Percentiles rank a stretch among this genome's conserved stretches.
Conservation (phyloP, 2,329 filamentous ascomycete genomes). For the Ophiocordyceps polyrhachis-furcata region DNA sequence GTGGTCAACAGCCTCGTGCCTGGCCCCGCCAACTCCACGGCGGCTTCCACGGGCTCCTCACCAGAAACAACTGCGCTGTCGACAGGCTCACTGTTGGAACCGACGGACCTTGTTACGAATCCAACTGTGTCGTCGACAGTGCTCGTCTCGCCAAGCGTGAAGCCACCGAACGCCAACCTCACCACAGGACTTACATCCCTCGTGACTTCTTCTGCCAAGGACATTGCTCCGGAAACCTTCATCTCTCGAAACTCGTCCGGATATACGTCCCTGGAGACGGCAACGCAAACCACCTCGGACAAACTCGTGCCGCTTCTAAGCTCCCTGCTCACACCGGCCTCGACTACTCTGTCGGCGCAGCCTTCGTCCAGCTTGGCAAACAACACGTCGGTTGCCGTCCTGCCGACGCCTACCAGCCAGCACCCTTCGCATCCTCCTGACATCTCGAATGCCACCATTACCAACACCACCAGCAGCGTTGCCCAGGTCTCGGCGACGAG, state of each 20-base stretch:
- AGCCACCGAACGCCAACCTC: neutral
- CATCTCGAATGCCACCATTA: constrained; percentile 1
- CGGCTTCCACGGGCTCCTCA: neutral
- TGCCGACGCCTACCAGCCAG: neutral
- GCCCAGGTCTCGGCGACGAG: constrained; percentile 3
- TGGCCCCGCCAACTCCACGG: constrained; percentile 2
- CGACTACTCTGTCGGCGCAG: neutral
- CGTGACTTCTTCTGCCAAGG: neutral
- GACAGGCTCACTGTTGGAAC: neutral
- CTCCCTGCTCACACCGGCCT: neutral
- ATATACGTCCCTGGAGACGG: neutral
- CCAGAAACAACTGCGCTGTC: neutral
- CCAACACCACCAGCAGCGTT: neutral
- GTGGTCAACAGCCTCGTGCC: constrained; percentile 6
- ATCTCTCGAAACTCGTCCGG: neutral
- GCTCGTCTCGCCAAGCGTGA: neutral
- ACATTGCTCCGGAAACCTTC: neutral
- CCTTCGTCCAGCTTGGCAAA: neutral
- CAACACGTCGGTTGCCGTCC: neutral
- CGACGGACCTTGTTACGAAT: neutral
- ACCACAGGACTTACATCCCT: neutral
- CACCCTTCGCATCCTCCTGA: constrained; percentile 1
- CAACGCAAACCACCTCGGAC: neutral
- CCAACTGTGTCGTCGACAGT: neutral
- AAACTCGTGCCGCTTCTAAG: neutral